Evolutionary conservation across 768 basidiomycete species (phyloP).

Genomic region (Termitomyces eurrhizus): DNA sequence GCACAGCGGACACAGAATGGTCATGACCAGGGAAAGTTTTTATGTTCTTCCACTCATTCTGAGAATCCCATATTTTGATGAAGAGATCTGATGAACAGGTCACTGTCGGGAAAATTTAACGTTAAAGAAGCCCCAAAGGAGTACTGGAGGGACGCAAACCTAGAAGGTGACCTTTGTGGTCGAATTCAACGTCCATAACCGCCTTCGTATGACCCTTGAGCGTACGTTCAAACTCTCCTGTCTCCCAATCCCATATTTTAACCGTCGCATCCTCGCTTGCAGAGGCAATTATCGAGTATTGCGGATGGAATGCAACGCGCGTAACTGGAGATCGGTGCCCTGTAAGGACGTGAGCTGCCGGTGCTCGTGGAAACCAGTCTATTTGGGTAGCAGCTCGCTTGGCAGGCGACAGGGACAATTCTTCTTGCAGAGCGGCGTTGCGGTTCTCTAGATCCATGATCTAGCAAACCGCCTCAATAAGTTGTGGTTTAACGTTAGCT

Average conservation of each 20-base stretch:
- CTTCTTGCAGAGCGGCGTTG: slow-evolving; percentile 76
- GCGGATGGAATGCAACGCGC: slow-evolving; percentile 81
- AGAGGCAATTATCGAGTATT: slow-evolving; percentile 77
- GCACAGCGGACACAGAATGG: slow-evolving; percentile 83
- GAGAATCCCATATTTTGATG: slow-evolving; percentile 89
- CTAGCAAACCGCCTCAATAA: slow-evolving; percentile 32
- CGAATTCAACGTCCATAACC: slow-evolving; percentile 84
- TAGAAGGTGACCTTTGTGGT: slow-evolving; percentile 77
- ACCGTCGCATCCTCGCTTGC: slow-evolving; percentile 88
- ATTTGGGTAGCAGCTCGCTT: slow-evolving; percentile 59
- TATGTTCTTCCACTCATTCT: slow-evolving; percentile 86
- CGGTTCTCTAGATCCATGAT: slow-evolving; percentile 94
- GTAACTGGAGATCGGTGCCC: slow-evolving; percentile 79
- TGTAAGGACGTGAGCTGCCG: slow-evolving; percentile 70
- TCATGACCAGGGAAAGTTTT: slow-evolving; percentile 89
- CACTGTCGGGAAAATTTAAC: slow-evolving; percentile 28
- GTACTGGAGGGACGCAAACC: slow-evolving; percentile 42
- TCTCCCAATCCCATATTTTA: slow-evolving; percentile 97
- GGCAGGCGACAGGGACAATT: slow-evolving; percentile 44
- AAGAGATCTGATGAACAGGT: slow-evolving; percentile 81
- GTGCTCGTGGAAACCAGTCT: slow-evolving; percentile 88
- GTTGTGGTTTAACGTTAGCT: background rate
- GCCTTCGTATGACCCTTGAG: slow-evolving; percentile 90
- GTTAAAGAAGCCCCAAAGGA: background rate
- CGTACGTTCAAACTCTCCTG: slow-evolving; percentile 89